Evolutionary conservation across 805 yeast species (phyloP).

Genomic region (Ogataea chonburiensis): DNA sequence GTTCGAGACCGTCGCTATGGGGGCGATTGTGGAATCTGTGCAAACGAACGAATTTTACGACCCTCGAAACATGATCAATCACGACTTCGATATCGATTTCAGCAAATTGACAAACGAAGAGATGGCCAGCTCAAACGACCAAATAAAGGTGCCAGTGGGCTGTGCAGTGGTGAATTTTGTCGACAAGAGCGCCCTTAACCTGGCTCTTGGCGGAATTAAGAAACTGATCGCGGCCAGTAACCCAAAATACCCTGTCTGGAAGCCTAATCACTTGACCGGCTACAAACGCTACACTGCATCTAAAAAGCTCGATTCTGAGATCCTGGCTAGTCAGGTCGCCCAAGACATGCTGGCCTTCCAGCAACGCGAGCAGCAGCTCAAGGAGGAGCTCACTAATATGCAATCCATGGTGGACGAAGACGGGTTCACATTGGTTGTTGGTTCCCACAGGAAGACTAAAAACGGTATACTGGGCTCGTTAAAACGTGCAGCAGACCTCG

Average conservation of each 20-base stretch:
- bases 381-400: slow-evolving; percentile 53
- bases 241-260: slow-evolving; percentile 39
- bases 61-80: slow-evolving; percentile 25
- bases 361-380: slow-evolving; percentile 61
- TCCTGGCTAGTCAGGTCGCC: slow-evolving; percentile 56
- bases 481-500: slow-evolving; percentile 30
- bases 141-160: slow-evolving; percentile 61
- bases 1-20: slow-evolving; percentile 59
- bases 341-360: slow-evolving; percentile 66
- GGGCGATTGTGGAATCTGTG: slow-evolving; percentile 55
- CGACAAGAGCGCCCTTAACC: slow-evolving; percentile 62
- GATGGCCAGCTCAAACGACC: slow-evolving; percentile 32
- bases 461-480: slow-evolving; percentile 62
- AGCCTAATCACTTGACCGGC: slow-evolving; percentile 35
- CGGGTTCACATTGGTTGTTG: slow-evolving; percentile 90
- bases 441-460: slow-evolving; percentile 79
- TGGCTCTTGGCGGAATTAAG: slow-evolving; percentile 64
- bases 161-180: slow-evolving; percentile 73
- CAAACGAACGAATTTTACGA: slow-evolving; percentile 35
- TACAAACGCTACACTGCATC: slow-evolving; percentile 43
- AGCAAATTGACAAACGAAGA: slow-evolving; percentile 58
- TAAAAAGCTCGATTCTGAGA: slow-evolving; percentile 47
- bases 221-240: slow-evolving; percentile 37
- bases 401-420: slow-evolving; percentile 80
- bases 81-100: slow-evolving; percentile 50